Conservation (phyloP, 208 protist species). For the Leishmania amazonensis region DNA sequence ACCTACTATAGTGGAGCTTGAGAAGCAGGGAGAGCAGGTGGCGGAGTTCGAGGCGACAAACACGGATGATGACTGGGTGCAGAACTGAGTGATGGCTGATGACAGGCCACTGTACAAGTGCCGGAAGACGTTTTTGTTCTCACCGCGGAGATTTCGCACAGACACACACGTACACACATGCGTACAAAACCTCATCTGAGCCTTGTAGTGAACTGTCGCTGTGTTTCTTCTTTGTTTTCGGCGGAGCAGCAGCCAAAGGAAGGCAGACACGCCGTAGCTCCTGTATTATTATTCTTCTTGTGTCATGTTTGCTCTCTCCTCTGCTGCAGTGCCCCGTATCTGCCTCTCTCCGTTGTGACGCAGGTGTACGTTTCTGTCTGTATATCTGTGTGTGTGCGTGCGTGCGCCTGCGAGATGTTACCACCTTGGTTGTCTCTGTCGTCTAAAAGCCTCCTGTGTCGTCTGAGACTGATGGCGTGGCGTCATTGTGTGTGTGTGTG, state of each 20-base stretch:
- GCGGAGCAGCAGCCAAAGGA: neutral
- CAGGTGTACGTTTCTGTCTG: neutral
- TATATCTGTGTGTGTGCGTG: neutral
- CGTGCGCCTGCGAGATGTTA: too few species aligned
- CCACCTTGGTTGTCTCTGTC: too few species aligned
- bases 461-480: too few species aligned
- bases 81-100: conserved; percentile 23
- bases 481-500: too few species aligned
- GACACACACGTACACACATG: neutral
- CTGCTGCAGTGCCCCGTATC: neutral
- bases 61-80: conserved; percentile 74
- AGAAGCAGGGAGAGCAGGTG: conserved; percentile 43
- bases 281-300: neutral
- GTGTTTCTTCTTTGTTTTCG: neutral
- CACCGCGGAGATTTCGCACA: neutral
- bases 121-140: too few species aligned
- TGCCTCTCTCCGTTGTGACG: neutral
- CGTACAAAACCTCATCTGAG: neutral
- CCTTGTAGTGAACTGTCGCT: neutral
- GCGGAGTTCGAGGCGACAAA: conserved; percentile 29
- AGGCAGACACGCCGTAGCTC: neutral
- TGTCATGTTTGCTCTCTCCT: neutral
- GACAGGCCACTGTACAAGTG: neutral
- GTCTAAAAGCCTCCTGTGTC: too few species aligned
- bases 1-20: conserved; percentile 51